Evolutionary conservation across 2,329 filamentous ascomycete genomes (phyloP).

Genomic region (Paraconiothyrium sp.): DNA sequence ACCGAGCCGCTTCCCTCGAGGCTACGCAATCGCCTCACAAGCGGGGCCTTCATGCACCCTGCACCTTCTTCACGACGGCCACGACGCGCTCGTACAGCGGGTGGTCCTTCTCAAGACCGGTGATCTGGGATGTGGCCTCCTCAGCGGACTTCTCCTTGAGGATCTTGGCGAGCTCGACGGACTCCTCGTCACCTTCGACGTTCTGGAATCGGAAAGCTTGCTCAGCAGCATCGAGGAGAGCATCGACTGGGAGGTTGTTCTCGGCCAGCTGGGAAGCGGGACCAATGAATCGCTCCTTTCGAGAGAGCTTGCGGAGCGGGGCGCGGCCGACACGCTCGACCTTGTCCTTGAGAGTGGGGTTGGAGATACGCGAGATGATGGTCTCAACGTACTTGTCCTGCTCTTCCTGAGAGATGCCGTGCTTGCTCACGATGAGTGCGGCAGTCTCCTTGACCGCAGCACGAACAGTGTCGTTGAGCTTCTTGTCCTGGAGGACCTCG

Average conservation of each 20-base stretch:
- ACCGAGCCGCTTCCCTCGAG: background rate
- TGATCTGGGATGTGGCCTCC: constrained; percentile 81
- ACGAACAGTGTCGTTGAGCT: constrained; percentile 82
- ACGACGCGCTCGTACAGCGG: constrained; percentile 81
- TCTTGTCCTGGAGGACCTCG: constrained; percentile 82
- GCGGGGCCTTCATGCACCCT: constrained; percentile 52
- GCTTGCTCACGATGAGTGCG: constrained; percentile 84
- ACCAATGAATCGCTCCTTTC: constrained; percentile 95
- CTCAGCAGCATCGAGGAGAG: constrained; percentile 83
- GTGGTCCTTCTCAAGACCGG: constrained; percentile 79
- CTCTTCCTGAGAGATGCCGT: constrained; percentile 76
- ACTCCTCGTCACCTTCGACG: constrained; percentile 91
- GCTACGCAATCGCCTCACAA: constrained; percentile 9
- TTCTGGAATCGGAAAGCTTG: constrained; percentile 96
- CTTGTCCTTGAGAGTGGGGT: constrained; percentile 89
- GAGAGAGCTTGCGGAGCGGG: constrained; percentile 89
- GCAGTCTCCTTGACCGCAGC: constrained; percentile 87
- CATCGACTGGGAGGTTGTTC: constrained; percentile 74
- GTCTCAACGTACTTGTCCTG: constrained; percentile 89
- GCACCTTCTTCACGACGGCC: constrained; percentile 83
- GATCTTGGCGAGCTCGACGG: constrained; percentile 82
- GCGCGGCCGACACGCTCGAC: constrained; percentile 96
- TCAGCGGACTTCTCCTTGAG: constrained; percentile 78
- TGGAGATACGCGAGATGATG: constrained; percentile 92
- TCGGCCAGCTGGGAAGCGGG: constrained; percentile 91